Evolutionary conservation across 176 grass and related monocot species (phyloP), one percentile per base, ranked within the genome.

Genomic region (Avena eriantha): DNA sequence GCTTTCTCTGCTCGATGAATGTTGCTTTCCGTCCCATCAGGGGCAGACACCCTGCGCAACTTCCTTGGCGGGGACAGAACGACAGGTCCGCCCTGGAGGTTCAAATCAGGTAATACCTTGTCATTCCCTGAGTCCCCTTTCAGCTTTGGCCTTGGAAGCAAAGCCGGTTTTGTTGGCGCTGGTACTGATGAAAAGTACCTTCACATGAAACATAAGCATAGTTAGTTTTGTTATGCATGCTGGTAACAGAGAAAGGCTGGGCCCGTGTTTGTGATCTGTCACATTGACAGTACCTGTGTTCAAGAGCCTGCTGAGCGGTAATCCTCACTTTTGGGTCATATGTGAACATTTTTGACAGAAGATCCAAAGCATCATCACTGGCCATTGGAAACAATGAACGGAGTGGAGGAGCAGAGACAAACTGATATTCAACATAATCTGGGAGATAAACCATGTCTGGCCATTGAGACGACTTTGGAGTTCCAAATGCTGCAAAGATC

Each of bases 351-450:
- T 75, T 99, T 29, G 94, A 92, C 54, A 99, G 67, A 81, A 99
- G 87, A 92, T 99, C 97, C 68, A 99, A 77, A 83, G 97, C 92
- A 93, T 99, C 94, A 84, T 99, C 97, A 18, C 87, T 91, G 14
- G 92, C 97, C 92, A 89, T 86, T 5, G 97, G 94, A 80, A 99
- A 97, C 41, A 99, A 86, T 35, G 97, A 87, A 55, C 97, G 92
- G 26, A 99, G 85, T 4, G 92, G 87, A 59, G 94, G 90, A 81
- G 94, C 89, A 82, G 89, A 88, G 64, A 99, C 97, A 88, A 85
- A 91, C 68, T 96, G 94, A 81, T 99, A 99, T 77, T 99, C 97
- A 76, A 99, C 97, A 91, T 99, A 99, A 93, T 99, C 97, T n/a
- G 94, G 97, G 87, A 99, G 97, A 88, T 90, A 99, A 80, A 87